Evolutionary conservation across 768 basidiomycete species (phyloP).

Genomic region (Tricholoma matsutake): DNA sequence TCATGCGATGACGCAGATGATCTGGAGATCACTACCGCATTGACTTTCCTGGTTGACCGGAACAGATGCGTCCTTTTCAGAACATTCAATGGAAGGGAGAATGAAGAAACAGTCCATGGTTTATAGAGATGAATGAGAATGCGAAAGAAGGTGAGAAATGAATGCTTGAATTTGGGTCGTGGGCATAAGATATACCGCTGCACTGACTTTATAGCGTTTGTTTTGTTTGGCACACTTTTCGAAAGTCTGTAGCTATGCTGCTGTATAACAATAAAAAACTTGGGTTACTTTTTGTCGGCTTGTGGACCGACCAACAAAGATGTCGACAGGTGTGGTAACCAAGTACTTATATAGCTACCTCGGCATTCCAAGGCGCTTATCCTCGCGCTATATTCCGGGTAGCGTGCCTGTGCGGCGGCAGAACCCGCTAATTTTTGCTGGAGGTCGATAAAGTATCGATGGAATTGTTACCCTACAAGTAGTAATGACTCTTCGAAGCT

Average conservation of each 20-base stretch:
- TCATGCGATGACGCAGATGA: not conserved
- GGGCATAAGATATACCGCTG: not conserved
- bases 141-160: not conserved
- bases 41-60: not conserved
- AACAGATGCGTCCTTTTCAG: not conserved
- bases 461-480: too few species aligned
- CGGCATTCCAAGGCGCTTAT: too few species aligned
- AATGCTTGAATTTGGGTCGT: not conserved
- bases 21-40: not conserved
- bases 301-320: not conserved
- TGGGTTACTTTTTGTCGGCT: not conserved
- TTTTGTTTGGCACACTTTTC: not conserved
- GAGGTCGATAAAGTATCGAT: too few species aligned
- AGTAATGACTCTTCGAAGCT: too few species aligned
- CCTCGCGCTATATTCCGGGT: too few species aligned
- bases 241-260: not conserved
- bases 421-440: too few species aligned
- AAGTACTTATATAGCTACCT: too few species aligned
- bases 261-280: not conserved
- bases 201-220: not conserved
- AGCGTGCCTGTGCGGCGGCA: too few species aligned
- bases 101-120: constrained; percentile 1
- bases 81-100: not conserved
- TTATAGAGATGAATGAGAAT: not conserved
- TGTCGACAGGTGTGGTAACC: too few species aligned